phyloP scores from a whole-genome alignment of 805 yeast genomes.

The Ascoidea tarda region DNA sequence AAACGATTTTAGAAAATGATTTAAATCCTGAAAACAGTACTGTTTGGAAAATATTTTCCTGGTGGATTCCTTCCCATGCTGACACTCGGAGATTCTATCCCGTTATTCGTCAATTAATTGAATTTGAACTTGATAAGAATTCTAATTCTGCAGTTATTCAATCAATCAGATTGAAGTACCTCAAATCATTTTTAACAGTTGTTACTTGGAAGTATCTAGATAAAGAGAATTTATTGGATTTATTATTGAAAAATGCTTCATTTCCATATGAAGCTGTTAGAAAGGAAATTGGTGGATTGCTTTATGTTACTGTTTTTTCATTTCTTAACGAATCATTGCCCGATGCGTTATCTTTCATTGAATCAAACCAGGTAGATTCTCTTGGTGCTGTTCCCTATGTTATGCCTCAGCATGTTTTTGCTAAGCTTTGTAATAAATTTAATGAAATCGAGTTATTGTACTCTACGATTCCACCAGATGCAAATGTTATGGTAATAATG shows the following conservation, averaged over 20 bases:
- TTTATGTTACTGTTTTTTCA: constrained; percentile 26
- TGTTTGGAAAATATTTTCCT: constrained; percentile 64
- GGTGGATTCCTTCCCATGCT: constrained; percentile 58
- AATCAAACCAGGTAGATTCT: constrained; percentile 20
- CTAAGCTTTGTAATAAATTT: constrained; percentile 29
- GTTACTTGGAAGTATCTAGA: constrained; percentile 41
- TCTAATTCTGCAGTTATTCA: constrained; percentile 54
- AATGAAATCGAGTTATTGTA: constrained; percentile 28
- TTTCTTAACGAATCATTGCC: constrained; percentile 28
- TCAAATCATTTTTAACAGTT: constrained; percentile 35
- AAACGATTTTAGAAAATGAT: constrained; percentile 34
- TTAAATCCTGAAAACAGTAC: constrained; percentile 59
- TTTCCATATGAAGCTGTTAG: constrained; percentile 69
- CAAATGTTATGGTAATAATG: constrained; percentile 40
- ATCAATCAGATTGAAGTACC: constrained; percentile 42
- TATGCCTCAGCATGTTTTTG: constrained; percentile 19
- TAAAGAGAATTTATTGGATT: constrained; percentile 27
- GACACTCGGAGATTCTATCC: constrained; percentile 48
- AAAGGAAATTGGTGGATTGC: constrained; percentile 45
- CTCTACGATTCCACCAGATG: constrained; percentile 12
- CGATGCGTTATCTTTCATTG: constrained; percentile 25
- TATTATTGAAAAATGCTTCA: constrained; percentile 30
- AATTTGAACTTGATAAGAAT: constrained; percentile 24
- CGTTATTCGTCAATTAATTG: constrained; percentile 24
- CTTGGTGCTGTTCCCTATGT: constrained; percentile 21